Conservation (phyloP, 257 asterid genomes). For the Handroanthus guayacan region DNA sequence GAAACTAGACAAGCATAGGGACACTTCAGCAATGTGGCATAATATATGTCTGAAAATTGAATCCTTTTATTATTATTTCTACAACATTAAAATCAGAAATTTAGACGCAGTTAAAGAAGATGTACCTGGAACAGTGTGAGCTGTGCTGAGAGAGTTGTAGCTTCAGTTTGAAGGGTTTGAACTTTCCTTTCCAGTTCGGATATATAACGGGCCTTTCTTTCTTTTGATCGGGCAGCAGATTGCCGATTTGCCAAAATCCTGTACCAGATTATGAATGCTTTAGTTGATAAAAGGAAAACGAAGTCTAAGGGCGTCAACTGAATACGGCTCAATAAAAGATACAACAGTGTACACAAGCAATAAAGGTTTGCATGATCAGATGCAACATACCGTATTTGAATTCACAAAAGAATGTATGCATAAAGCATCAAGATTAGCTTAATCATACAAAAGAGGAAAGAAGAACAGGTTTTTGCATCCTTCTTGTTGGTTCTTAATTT, state of each 20-base stretch:
- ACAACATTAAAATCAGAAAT: background rate
- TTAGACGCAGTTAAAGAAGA: background rate
- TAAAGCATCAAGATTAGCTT: background rate
- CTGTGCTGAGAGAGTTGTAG: conserved; percentile 91
- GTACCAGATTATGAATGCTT: conserved; percentile 12
- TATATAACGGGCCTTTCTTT: conserved; percentile 82
- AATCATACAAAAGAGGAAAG: background rate
- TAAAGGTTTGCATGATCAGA: background rate
- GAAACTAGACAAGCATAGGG: background rate
- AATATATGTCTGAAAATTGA: background rate
- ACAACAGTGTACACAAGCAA: background rate
- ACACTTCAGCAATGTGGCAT: background rate
- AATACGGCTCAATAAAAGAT: background rate
- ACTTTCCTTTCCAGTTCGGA: conserved; percentile 96
- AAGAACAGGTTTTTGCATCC: background rate
- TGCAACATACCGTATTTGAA: background rate
- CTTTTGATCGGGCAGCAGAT: conserved; percentile 95
- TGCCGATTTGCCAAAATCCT: conserved; percentile 97
- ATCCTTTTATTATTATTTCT: background rate
- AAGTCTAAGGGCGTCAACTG: background rate
- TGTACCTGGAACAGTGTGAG: conserved; percentile 77
- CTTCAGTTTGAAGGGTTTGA: conserved; percentile 93
- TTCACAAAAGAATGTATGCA: background rate
- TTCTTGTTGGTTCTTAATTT: background rate
- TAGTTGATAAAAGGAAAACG: conserved; percentile 17